These are phyloP conservation scores for Stellera chamaejasme DNA, from an alignment of 345 rosid genomes.

Conservation along the genomic window DNA sequence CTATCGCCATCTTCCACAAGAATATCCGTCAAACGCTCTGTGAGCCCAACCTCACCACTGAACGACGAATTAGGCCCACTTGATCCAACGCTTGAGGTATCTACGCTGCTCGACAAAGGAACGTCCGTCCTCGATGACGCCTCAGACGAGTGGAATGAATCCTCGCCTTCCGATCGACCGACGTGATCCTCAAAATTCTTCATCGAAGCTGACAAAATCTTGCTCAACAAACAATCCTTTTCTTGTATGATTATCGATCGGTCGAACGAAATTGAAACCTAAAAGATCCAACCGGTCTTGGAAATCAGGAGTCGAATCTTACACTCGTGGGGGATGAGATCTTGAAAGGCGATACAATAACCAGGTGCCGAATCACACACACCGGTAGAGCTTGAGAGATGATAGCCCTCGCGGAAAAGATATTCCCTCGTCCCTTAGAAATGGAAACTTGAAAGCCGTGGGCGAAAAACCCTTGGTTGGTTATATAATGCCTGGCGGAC, in stretches of 20 bases:
- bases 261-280: slow-evolving; percentile 11
- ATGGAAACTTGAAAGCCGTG: background rate
- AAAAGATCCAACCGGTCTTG: background rate
- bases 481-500: slow-evolving; percentile 21
- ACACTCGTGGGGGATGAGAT: no score
- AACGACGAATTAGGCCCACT: slow-evolving; percentile 10
- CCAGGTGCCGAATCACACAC: no score
- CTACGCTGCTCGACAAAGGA: slow-evolving; percentile 24
- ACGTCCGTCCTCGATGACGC: slow-evolving; percentile 11
- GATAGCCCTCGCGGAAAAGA: background rate
- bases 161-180: slow-evolving; percentile 33
- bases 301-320: background rate
- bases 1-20: slow-evolving; percentile 42
- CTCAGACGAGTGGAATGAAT: slow-evolving; percentile 22
- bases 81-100: slow-evolving; percentile 33
- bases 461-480: background rate
- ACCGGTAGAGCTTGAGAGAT: background rate
- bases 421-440: background rate
- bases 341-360: no score
- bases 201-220: slow-evolving; percentile 29
- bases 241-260: background rate
- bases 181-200: slow-evolving; percentile 31
- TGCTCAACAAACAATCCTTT: background rate
- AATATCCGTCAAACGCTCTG: slow-evolving; percentile 58
- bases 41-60: slow-evolving; percentile 26